These are phyloP conservation scores for Hysterium pulicare DNA, from an alignment of 2,329 filamentous ascomycete species.

Conservation along the genomic window DNA sequence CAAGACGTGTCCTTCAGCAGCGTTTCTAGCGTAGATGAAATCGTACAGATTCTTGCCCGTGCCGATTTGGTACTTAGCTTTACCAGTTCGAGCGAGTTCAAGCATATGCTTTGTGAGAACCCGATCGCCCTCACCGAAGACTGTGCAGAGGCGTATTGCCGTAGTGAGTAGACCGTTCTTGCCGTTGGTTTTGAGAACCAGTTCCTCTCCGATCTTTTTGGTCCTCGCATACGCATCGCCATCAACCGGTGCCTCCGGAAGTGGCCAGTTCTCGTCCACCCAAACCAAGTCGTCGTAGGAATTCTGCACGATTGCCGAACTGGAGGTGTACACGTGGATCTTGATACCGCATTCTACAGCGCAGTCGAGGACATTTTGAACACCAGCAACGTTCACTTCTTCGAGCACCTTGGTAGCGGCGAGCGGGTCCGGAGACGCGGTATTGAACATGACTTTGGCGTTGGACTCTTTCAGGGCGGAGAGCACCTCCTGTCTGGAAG, in stretches of 20 bases:
- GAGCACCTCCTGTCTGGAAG: background rate
- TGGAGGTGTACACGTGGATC: slow-evolving; percentile 1
- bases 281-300: background rate
- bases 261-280: background rate
- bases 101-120: background rate
- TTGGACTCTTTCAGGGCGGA: background rate
- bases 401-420: slow-evolving; percentile 1
- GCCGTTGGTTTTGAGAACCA: slow-evolving; percentile 3
- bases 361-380: background rate
- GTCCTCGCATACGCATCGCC: background rate
- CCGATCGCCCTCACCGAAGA: slow-evolving; percentile 3
- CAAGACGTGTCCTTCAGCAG: slow-evolving; percentile 14
- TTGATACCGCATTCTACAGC: background rate
- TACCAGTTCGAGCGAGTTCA: background rate
- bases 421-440: slow-evolving; percentile 1
- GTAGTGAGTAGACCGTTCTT: background rate
- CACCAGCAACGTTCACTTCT: slow-evolving; percentile 3
- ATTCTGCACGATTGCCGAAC: background rate
- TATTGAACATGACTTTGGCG: slow-evolving; percentile 2
- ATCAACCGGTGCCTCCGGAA: slow-evolving; percentile 1
- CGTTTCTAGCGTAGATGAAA: slow-evolving; percentile 14
- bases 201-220: slow-evolving; percentile 1
- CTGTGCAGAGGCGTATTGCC: slow-evolving; percentile 1
- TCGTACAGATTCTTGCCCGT: slow-evolving; percentile 2
- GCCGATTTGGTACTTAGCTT: slow-evolving; percentile 1